Base-by-base conservation (phyloP, 192 early-diverging fungal genomes). In the Umbelopsis vinacea region DNA sequence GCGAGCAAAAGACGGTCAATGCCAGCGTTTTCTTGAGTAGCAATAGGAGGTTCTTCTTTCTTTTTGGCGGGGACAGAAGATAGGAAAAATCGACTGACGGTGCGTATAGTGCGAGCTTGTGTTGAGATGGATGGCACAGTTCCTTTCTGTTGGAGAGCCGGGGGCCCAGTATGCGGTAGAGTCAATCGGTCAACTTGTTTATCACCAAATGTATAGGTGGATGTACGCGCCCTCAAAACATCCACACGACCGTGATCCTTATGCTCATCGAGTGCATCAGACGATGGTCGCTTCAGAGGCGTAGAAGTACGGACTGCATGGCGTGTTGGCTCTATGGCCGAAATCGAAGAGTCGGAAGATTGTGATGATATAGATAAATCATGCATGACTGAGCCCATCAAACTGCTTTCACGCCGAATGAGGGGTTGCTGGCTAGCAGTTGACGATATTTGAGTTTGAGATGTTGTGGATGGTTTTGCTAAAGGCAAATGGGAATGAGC, bases 321-420 rank as follows among this genome's bases (percentile, higher is more conserved):
- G 0, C 37, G 9, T 19, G 57, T 35, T 35, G 5, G 2, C 14
- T 5, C 26, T n/a, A 63, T n/a, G 17, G 14, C 15, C 6, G 57
- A 6, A 38, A 6, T n/a, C 0, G 57, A 63, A 19, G 26, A 37
- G 12, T 19, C 57, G 33, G 57, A 63, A 3, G 33, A 63, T 37
- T 63, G 57, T 1, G 57, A 63, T 35, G 57, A 35, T 19, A 63
- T 29, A 11, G 57, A 63, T 17, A 63, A 26, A 22, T 63, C 57
- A 63, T 63, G 24, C 57, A 63, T 63, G 33, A 63, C 57, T 37
- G 57, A 63, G 5, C 29, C 7, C 57, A 63, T 63, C 14, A 63
- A 63, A n/a, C 57, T 63, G 19, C 57, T 63, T 17, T 63, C 57
- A 29, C 57, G 26, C 3, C 57, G 57, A n/a, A 63, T 17, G 1